Conservation (phyloP, 1,139 yeast species). For the Lodderomyces jiufengensis region DNA sequence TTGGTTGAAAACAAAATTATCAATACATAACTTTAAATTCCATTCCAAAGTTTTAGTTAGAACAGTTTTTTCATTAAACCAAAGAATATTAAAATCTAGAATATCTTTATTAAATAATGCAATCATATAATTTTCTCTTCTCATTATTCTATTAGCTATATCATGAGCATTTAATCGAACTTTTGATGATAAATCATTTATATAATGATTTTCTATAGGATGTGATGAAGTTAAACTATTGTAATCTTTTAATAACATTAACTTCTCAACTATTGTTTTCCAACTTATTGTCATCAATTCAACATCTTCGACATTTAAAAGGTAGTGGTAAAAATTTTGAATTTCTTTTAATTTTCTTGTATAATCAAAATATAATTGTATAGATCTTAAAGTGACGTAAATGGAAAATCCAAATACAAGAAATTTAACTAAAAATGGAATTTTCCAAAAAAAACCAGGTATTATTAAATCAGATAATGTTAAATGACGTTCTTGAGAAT, state of each 20-base stretch:
- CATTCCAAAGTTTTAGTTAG: conserved; percentile 89
- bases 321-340: conserved; percentile 58
- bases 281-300: conserved; percentile 93
- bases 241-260: conserved; percentile 72
- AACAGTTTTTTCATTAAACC: conserved; percentile 33
- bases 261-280: conserved; percentile 79
- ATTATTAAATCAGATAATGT: conserved; percentile 48
- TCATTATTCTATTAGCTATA: conserved; percentile 92
- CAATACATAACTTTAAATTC: conserved; percentile 84
- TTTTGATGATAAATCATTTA: conserved; percentile 62
- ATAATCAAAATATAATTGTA: conserved; percentile 56
- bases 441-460: conserved; percentile 54
- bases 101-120: conserved; percentile 82
- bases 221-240: conserved; percentile 63
- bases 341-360: conserved; percentile 58
- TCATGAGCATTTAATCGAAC: conserved; percentile 85
- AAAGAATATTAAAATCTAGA: conserved; percentile 50
- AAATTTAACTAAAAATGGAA: conserved; percentile 52
- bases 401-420: conserved; percentile 59
- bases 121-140: conserved; percentile 88
- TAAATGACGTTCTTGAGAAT: conserved; percentile 18
- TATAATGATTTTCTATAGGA: conserved; percentile 26
- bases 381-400: conserved; percentile 53
- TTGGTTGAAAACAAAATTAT: conserved; percentile 80
- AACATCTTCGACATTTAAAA: conserved; percentile 66